These are phyloP conservation scores for Phialophora macrospora DNA, from an alignment of 2,329 filamentous ascomycete species.

Conservation along the genomic window DNA sequence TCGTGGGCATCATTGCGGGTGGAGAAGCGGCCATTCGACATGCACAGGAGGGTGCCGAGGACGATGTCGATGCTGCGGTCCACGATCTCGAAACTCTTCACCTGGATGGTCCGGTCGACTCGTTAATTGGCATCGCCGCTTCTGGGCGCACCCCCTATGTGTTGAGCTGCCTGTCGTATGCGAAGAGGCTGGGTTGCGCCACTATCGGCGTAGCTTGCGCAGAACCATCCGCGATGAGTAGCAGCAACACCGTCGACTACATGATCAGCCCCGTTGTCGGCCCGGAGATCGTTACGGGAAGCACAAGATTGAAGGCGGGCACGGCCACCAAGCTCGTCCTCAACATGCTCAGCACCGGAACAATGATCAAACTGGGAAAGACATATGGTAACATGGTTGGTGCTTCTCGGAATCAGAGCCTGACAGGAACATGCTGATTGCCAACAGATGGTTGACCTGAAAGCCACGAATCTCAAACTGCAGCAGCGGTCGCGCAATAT, in stretches of 20 bases:
- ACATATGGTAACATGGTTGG: conserved; percentile 51
- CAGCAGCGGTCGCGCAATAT: conserved; percentile 46
- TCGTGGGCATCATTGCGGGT: conserved; percentile 51
- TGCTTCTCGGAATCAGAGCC: neutral
- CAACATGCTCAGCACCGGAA: conserved; percentile 53
- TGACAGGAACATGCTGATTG: neutral
- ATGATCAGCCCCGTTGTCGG: conserved; percentile 50
- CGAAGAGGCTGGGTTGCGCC: conserved; percentile 44
- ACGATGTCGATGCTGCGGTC: conserved; percentile 43
- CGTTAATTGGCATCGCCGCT: conserved; percentile 51
- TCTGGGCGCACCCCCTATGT: conserved; percentile 53
- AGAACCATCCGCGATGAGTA: conserved; percentile 44
- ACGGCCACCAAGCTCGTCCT: conserved; percentile 53
- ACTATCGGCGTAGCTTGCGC: conserved; percentile 50
- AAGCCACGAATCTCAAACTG: conserved; percentile 49
- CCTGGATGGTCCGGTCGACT: conserved; percentile 44
- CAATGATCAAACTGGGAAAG: conserved; percentile 51
- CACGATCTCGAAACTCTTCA: conserved; percentile 43
- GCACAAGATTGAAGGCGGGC: conserved; percentile 54
- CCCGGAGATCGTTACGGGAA: conserved; percentile 53
- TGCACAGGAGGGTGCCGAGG: conserved; percentile 52
- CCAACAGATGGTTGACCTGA: conserved; percentile 46
- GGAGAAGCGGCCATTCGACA: conserved; percentile 50
- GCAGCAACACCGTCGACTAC: conserved; percentile 41
- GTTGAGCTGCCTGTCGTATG: conserved; percentile 47